These are phyloP conservation scores for Saccharum hybrid DNA, from an alignment of 202 grass and related monocot species.

Conservation along the genomic window DNA sequence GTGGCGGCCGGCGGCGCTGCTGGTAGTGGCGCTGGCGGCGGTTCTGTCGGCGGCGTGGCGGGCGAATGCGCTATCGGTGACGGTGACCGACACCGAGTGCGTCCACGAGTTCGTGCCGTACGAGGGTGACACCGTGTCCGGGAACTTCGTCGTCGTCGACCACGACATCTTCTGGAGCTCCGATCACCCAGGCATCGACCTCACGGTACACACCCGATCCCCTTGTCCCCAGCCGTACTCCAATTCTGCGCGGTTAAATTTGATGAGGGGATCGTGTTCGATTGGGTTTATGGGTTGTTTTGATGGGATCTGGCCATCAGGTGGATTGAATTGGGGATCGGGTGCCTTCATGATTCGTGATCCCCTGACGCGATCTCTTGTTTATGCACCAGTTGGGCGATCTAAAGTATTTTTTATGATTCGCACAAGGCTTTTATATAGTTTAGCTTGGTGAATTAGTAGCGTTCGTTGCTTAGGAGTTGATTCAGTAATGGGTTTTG, in stretches of 20 bases:
- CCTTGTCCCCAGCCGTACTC: not conserved
- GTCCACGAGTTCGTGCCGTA: slow-evolving; percentile 96
- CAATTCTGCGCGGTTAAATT: not conserved
- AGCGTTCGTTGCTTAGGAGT: not conserved
- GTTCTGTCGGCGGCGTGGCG: slow-evolving; percentile 44
- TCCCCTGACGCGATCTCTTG: slow-evolving; percentile 22
- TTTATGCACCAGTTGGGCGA: not conserved
- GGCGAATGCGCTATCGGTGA: slow-evolving; percentile 72
- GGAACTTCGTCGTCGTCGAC: slow-evolving; percentile 99
- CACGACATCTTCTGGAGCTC: slow-evolving; percentile 99
- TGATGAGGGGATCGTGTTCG: not conserved
- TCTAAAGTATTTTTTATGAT: not conserved
- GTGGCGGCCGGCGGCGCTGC: slow-evolving; percentile 45
- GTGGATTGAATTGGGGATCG: slow-evolving; percentile 20
- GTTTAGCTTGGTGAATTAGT: not conserved
- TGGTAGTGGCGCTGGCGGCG: slow-evolving; percentile 38
- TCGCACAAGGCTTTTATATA: not conserved
- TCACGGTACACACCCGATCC: slow-evolving; percentile 57
- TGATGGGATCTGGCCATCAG: slow-evolving; percentile 40
- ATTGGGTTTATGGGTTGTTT: slow-evolving; percentile 39
- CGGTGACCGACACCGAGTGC: slow-evolving; percentile 88
- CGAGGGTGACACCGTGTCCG: slow-evolving; percentile 87
- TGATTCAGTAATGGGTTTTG: not conserved
- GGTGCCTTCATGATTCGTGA: not conserved
- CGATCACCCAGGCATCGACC: slow-evolving; percentile 97